These are phyloP conservation scores for Conringia planisiliqua DNA, from an alignment of 345 rosid genomes.

Conservation along the genomic window DNA sequence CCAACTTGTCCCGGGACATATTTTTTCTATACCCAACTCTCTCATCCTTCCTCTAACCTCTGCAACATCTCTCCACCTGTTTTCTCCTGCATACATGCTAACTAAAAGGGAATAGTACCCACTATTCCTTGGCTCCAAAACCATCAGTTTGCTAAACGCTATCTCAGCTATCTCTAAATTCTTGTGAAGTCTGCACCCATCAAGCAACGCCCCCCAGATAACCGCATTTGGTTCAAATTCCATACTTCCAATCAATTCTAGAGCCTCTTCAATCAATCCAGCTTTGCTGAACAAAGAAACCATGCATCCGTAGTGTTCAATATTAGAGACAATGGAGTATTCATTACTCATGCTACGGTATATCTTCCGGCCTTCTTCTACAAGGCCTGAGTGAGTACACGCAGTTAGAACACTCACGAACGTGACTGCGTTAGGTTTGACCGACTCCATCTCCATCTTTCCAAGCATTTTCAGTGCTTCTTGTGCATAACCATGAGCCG, in stretches of 20 bases:
- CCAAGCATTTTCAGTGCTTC: slow-evolving; percentile 60
- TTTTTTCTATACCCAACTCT: slow-evolving; percentile 51
- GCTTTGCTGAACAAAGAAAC: slow-evolving; percentile 71
- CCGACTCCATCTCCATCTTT: slow-evolving; percentile 51
- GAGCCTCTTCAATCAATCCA: slow-evolving; percentile 66
- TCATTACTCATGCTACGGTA: slow-evolving; percentile 53
- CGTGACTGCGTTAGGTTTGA: slow-evolving; percentile 64
- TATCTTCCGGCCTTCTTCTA: slow-evolving; percentile 57
- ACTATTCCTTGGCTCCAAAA: slow-evolving; percentile 62
- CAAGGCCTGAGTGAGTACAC: slow-evolving; percentile 78
- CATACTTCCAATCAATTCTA: slow-evolving; percentile 51
- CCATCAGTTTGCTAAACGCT: slow-evolving; percentile 49
- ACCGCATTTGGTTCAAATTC: slow-evolving; percentile 53
- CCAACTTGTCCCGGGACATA: slow-evolving; percentile 68
- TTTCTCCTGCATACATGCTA: slow-evolving; percentile 63
- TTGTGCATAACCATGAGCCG: slow-evolving; percentile 61
- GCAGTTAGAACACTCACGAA: slow-evolving; percentile 74
- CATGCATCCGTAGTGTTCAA: slow-evolving; percentile 77
- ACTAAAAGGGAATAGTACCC: slow-evolving; percentile 53
- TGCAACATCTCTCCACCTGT: slow-evolving; percentile 64
- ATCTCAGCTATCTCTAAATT: slow-evolving; percentile 58
- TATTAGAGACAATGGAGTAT: slow-evolving; percentile 42
- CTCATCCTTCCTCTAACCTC: slow-evolving; percentile 55
- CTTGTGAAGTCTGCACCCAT: slow-evolving; percentile 64
- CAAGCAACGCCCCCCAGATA: slow-evolving; percentile 73